phyloP scores from a whole-genome alignment of 768 basidiomycete species.

The Psilocybe sp. region DNA sequence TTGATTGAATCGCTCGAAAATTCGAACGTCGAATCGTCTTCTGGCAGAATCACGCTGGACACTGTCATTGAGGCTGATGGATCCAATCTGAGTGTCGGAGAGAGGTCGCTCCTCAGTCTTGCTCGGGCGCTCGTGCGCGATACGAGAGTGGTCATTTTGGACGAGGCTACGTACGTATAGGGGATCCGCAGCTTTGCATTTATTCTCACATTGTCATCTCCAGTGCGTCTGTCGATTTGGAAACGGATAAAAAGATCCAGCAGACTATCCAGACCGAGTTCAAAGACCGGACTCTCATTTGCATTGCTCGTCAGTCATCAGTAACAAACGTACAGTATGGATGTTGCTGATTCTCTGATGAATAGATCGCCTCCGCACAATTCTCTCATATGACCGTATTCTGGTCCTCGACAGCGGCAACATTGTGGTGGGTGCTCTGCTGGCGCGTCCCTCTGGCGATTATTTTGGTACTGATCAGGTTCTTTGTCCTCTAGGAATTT shows the following conservation, averaged over 20 bases:
- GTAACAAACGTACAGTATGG: neutral
- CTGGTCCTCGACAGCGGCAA: conserved; percentile 65
- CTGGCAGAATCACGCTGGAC: conserved; percentile 56
- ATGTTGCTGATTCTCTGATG: conserved; percentile 12
- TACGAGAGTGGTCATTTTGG: conserved; percentile 71
- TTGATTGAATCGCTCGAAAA: conserved; percentile 22
- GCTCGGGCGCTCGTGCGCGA: conserved; percentile 81
- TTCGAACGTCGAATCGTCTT: conserved; percentile 25
- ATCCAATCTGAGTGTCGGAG: conserved; percentile 65
- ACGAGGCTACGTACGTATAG: conserved; percentile 63
- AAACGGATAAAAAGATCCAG: conserved; percentile 82
- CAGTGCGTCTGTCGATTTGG: conserved; percentile 68
- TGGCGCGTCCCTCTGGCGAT: neutral
- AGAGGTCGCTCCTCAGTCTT: conserved; percentile 72
- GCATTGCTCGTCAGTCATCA: conserved; percentile 69
- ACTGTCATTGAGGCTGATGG: conserved; percentile 78
- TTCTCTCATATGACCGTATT: conserved; percentile 71
- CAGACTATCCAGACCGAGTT: conserved; percentile 75
- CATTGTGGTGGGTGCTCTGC: conserved; percentile 39
- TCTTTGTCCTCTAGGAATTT: conserved; percentile 39
- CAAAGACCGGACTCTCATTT: conserved; percentile 67
- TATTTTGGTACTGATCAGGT: neutral
- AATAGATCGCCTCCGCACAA: conserved; percentile 69
- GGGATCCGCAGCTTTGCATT: neutral
- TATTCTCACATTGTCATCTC: neutral